Evolutionary conservation across 352 stramenopile genomes (phyloP), one percentile per base, ranked within the genome.

Genomic region (Phytophthora cajani): DNA sequence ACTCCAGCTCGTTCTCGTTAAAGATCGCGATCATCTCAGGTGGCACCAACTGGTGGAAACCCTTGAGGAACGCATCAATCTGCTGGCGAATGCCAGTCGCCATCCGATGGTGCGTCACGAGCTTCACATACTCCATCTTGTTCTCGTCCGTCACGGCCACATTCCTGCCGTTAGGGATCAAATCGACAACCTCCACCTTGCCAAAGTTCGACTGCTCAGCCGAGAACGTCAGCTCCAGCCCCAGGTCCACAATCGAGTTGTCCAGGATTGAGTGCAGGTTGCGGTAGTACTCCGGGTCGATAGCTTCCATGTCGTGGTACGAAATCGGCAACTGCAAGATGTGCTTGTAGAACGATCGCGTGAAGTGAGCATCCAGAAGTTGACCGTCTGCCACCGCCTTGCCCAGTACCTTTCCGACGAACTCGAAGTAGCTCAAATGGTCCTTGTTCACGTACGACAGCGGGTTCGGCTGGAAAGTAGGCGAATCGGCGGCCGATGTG

Each of bases 291-390:
- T 99, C 96, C 9, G 97, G 97, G 74, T 99, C 97, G 57, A 99
- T 99, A 2, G 95, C 97, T 88, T 99, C 96, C 97, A 99, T 99
- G 82, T 99, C 98, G 64, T 98, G 90, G 75, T 99, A 98, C 50
- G 82, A 94, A 46, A 99, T 96, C 58, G 98, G 96, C 42, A 99
- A 81, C 71, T 99, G 98, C 55, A 99, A 78, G 75, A 99, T 99
- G 77, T 99, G 98, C 82, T 97, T 97, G 90, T 99, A 99, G 58
- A 99, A 97, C 58, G 90, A 99, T 14, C 98, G 85, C 23, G 98
- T 99, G 67, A 99, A 99, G 71, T 99, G 98, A 11, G 97, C 97
- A 78, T 99, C 97, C 40, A 99, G 88, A 40, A 99, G 79, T 78
- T 99, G 98, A 0, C 98, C 97, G 77, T 99, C 98, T 16, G 97